These are phyloP conservation scores for Pholiota adiposa DNA, from an alignment of 1,284 basidiomycete genomes.

Conservation along the genomic window DNA sequence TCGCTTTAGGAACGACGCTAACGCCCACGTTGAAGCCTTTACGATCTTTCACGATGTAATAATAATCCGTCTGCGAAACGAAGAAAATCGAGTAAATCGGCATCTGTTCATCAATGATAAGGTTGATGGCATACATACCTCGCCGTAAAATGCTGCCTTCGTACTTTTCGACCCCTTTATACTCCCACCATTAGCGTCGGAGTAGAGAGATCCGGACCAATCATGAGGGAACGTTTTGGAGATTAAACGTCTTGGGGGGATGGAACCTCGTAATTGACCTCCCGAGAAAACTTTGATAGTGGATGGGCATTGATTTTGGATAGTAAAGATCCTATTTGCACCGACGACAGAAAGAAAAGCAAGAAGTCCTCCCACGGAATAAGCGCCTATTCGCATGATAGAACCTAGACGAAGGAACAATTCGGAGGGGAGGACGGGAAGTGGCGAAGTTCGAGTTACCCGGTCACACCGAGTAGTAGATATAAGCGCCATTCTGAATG, in stretches of 20 bases:
- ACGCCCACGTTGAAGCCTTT: constrained; percentile 32
- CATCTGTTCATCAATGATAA: too few species aligned
- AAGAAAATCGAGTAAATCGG: not conserved
- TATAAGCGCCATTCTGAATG: too few species aligned
- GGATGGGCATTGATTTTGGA: constrained; percentile 33
- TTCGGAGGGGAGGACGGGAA: too few species aligned
- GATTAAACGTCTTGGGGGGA: constrained; percentile 18
- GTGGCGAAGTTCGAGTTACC: too few species aligned
- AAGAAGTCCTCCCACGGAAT: too few species aligned
- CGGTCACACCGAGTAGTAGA: too few species aligned
- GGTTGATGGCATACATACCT: constrained; percentile 16
- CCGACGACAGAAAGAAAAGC: too few species aligned
- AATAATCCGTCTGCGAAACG: constrained; percentile 27
- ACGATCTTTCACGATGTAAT: constrained; percentile 33
- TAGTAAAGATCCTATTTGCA: constrained; percentile 5
- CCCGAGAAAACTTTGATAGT: constrained; percentile 30
- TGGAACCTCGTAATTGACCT: constrained; percentile 27
- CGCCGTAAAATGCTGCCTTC: constrained; percentile 27
- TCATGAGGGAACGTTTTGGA: constrained; percentile 21
- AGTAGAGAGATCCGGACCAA: constrained; percentile 29
- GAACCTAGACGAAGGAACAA: too few species aligned
- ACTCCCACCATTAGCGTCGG: constrained; percentile 27
- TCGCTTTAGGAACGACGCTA: constrained; percentile 24
- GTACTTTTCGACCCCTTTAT: constrained; percentile 25
- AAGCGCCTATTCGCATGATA: too few species aligned